phyloP scores from a whole-genome alignment of 441 rosid genomes.

The Euphorbia schlechtendalii region DNA sequence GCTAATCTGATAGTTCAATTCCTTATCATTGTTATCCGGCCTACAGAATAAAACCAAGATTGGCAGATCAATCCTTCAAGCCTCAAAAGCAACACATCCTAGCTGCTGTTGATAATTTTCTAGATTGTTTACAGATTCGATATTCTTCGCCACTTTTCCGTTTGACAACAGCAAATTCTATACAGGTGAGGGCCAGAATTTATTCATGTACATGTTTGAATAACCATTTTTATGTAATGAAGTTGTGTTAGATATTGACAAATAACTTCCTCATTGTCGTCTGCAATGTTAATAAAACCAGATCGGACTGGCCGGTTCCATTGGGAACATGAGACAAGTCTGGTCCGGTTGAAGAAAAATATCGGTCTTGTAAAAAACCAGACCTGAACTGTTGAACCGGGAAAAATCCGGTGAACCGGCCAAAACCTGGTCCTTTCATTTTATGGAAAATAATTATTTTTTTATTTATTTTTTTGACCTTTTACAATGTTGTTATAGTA shows the following conservation, averaged over 20 bases:
- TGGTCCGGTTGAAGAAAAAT: too few species aligned
- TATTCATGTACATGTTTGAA: not conserved
- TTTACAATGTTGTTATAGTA: too few species aligned
- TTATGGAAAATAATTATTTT: too few species aligned
- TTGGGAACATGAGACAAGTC: too few species aligned
- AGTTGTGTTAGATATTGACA: not conserved
- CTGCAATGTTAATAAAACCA: too few species aligned
- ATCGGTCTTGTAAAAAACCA: too few species aligned
- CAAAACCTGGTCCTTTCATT: too few species aligned
- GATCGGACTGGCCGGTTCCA: too few species aligned
- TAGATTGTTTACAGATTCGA: constrained; percentile 58
- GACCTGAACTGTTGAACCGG: too few species aligned
- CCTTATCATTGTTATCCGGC: not conserved
- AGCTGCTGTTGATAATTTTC: constrained; percentile 65
- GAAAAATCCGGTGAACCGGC: too few species aligned
- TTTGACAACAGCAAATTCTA: constrained; percentile 60
- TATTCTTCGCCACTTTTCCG: constrained; percentile 94
- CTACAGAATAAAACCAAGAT: constrained; percentile 72
- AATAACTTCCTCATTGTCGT: too few species aligned
- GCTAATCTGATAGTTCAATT: constrained; percentile 10
- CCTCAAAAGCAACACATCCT: constrained; percentile 70
- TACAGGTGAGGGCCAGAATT: constrained; percentile 54
- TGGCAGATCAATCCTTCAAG: constrained; percentile 83
- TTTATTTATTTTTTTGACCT: too few species aligned
- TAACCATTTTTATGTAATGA: not conserved